These are phyloP conservation scores for Eragrostis tef DNA, from an alignment of 202 grass and related monocot genomes.

Conservation along the genomic window DNA sequence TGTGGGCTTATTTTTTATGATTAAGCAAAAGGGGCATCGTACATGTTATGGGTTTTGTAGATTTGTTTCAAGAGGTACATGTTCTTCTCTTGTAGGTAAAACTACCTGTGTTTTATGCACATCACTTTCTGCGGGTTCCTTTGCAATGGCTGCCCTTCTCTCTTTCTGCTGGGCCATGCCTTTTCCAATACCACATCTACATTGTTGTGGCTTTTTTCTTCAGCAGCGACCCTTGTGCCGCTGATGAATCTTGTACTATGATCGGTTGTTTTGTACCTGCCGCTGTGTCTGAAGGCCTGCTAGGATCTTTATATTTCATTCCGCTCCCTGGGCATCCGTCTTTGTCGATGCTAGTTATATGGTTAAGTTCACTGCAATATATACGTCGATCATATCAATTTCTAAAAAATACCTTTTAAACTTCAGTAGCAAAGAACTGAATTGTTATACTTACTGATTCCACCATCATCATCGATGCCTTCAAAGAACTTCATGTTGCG, in stretches of 20 bases:
- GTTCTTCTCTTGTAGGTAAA: slow-evolving; percentile 34
- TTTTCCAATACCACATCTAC: background rate
- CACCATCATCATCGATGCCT: slow-evolving; percentile 50
- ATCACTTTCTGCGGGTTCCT: slow-evolving; percentile 5
- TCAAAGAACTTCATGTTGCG: slow-evolving; percentile 51
- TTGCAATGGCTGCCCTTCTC: background rate
- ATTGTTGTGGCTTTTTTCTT: background rate
- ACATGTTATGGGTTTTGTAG: background rate
- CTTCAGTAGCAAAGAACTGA: background rate
- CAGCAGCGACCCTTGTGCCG: background rate
- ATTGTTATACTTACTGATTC: slow-evolving; percentile 49
- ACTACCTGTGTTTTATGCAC: slow-evolving; percentile 2
- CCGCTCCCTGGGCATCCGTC: background rate
- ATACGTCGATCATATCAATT: too few relatives aligned
- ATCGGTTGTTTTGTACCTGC: background rate
- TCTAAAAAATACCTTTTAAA: background rate
- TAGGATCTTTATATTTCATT: background rate
- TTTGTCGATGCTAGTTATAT: background rate
- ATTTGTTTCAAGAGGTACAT: background rate
- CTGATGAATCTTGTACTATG: background rate
- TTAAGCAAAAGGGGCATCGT: background rate
- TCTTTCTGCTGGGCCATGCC: background rate
- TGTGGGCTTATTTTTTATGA: slow-evolving; percentile 8
- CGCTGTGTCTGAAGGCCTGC: background rate
- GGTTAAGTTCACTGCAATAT: slow-evolving; percentile 40